Base-by-base conservation (phyloP, 768 basidiomycete genomes). In the Clavaria fumosa region DNA sequence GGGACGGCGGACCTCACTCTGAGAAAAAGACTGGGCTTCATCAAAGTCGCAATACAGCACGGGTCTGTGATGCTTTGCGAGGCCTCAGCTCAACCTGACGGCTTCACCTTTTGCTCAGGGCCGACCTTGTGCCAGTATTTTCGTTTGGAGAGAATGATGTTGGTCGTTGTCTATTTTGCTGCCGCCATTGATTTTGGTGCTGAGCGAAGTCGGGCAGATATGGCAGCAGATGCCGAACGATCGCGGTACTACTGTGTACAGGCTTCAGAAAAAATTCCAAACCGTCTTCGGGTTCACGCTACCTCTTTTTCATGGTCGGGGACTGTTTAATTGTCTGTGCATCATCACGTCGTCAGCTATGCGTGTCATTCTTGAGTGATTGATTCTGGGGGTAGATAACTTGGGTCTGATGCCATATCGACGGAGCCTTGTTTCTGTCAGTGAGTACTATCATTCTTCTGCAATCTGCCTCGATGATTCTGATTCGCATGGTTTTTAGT, bases 71-170 rank as follows among this genome's bases (percentile, higher is more conserved):
- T n/a, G 20, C 34, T 32, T 26, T 35, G 27, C 21, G 42, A 10
- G 35, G 27, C 18, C 39, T 41, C 31, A 23, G 33, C 17, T 20
- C 23, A n/a, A n/a, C n/a, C n/a, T n/a, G n/a, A n/a, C n/a, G n/a
- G n/a, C n/a, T n/a, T n/a, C n/a, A n/a, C n/a, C n/a, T 38, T 43
- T 37, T 40, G 34, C 22, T 32, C 45, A 90, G 89, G 38, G 95
- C 95, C 26, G 88, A 91, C 50, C 65, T 99, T 7, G 95, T 99
- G 0, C 95, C 95, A 0, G 91, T 96, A 3, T 97, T 99, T 52
- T 91, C 88, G 4, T 99, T 99, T 48, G 95, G 95, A 9, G 95
- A 99, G 63, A 97, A 97, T 53, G 95, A 97, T 55, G 91, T 91
- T 43, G 51, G 5, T 11, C 14, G 34, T n/a, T 34, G 9, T 23